phyloP scores from a whole-genome alignment of 108 stramenopile species.

The Nannochloropsis gaditana region DNA sequence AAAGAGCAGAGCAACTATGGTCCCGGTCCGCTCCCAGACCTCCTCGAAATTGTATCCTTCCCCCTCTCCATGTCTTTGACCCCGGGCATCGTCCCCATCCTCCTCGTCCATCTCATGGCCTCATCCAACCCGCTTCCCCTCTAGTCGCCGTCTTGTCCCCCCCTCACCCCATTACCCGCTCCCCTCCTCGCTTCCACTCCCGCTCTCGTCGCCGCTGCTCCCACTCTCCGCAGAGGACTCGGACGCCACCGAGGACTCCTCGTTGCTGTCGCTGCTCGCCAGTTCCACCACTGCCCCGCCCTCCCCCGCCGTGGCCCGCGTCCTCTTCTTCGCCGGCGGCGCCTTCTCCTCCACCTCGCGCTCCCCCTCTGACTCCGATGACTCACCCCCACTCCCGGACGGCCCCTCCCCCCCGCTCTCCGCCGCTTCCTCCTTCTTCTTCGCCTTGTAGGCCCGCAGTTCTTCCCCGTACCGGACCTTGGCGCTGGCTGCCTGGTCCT shows the following conservation, averaged over 20 bases:
- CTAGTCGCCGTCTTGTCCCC: background rate
- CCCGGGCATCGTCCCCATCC: no score
- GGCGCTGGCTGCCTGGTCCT: slow-evolving; percentile 74
- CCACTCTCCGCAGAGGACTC: background rate
- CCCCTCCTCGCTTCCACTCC: background rate
- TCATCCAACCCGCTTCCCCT: background rate
- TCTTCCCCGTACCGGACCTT: slow-evolving; percentile 76
- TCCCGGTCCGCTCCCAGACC: background rate
- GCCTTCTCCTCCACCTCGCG: background rate
- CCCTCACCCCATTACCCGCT: background rate
- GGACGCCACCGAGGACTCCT: background rate
- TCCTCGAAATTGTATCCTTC: background rate
- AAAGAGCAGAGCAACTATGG: background rate
- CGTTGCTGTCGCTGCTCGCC: slow-evolving; percentile 2
- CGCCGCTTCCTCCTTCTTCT: background rate
- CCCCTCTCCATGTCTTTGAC: background rate
- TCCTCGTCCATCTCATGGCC: background rate
- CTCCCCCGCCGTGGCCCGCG: background rate
- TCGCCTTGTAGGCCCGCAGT: slow-evolving; percentile 59
- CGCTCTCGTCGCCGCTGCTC: background rate
- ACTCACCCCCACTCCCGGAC: background rate
- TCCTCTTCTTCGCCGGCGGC: background rate
- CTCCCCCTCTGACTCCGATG: background rate
- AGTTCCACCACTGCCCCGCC: background rate
- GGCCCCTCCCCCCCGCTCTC: background rate